Percentiles rank a stretch among this genome's conserved stretches.
Evolutionary conservation across 352 stramenopile species (phyloP).

Genomic region (Bremia lactucae): DNA sequence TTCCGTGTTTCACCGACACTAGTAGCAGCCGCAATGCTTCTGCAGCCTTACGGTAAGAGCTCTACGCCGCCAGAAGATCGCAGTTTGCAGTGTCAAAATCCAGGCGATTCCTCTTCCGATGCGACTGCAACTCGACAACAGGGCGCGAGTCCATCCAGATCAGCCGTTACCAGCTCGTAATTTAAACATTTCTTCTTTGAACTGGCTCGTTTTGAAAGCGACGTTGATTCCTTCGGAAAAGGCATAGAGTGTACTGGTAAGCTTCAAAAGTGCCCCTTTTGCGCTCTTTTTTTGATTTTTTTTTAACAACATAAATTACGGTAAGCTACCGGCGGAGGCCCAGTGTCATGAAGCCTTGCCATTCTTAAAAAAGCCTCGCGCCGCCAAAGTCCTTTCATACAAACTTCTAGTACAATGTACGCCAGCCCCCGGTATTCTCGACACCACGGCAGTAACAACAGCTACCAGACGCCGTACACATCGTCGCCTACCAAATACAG

Average conservation of each 20-base stretch:
- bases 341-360: conserved; percentile 3
- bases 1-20: no score
- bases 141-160: conserved; percentile 1
- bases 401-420: conserved; percentile 19
- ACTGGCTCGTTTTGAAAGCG: neutral
- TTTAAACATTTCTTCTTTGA: conserved; percentile 5
- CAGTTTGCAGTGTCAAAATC: conserved; percentile 10
- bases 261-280: neutral
- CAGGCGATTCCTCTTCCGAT: conserved; percentile 20
- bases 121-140: conserved; percentile 16
- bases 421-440: conserved; percentile 28
- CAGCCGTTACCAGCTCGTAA: conserved; percentile 11
- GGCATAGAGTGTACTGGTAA: no score
- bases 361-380: conserved; percentile 32
- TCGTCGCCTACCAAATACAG: conserved; percentile 19
- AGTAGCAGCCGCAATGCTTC: no score
- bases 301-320: conserved; percentile 13
- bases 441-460: conserved; percentile 16
- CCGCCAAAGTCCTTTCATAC: conserved; percentile 8
- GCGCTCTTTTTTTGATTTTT: conserved; percentile 1
- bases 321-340: conserved; percentile 1
- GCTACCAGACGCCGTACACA: conserved; percentile 16
- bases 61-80: conserved; percentile 4
- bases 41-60: no score
- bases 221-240: neutral